Percentiles rank a stretch among this genome's conserved stretches.
Conservation (phyloP, 1,284 basidiomycete species). For the Cerrena zonata region DNA sequence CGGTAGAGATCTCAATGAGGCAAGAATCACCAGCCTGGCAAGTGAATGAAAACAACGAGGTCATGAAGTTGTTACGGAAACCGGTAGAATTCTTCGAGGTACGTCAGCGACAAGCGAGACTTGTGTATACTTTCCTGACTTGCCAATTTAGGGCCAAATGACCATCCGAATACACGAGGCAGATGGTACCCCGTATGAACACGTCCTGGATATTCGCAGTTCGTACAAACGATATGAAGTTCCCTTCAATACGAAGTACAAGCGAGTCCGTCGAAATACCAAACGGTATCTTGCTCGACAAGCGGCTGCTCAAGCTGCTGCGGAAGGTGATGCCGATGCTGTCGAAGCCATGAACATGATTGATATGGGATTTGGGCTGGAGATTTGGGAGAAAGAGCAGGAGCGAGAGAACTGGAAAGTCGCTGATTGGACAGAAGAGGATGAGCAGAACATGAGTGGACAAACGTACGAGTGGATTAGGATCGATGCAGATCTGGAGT, state of each 20-base stretch:
- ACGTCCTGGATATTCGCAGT: conserved; percentile 88
- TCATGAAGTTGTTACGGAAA: conserved; percentile 65
- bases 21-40: conserved; percentile 80
- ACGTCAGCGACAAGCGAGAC: conserved; percentile 5
- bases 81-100: conserved; percentile 87
- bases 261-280: conserved; percentile 89
- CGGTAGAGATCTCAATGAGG: conserved; percentile 90
- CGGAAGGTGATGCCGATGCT: conserved; percentile 84
- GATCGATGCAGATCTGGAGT: conserved; percentile 98
- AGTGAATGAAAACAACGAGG: conserved; percentile 62
- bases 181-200: conserved; percentile 98
- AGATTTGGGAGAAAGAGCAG: conserved; percentile 92
- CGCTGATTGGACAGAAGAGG: conserved; percentile 96
- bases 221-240: conserved; percentile 90
- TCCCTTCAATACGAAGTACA: conserved; percentile 99
- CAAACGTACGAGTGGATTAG: conserved; percentile 99
- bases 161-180: conserved; percentile 98
- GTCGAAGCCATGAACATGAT: conserved; percentile 91
- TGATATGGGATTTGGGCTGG: conserved; percentile 92
- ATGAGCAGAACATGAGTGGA: conserved; percentile 87
- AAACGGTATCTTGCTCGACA: conserved; percentile 92
- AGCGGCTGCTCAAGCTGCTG: conserved; percentile 87
- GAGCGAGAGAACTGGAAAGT: conserved; percentile 94
- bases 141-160: conserved; percentile 74
- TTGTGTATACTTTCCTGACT: conserved; percentile 12